These are phyloP conservation scores for Saccharomyces hybrid DNA, from an alignment of 1,139 yeast genomes.

Conservation along the genomic window DNA sequence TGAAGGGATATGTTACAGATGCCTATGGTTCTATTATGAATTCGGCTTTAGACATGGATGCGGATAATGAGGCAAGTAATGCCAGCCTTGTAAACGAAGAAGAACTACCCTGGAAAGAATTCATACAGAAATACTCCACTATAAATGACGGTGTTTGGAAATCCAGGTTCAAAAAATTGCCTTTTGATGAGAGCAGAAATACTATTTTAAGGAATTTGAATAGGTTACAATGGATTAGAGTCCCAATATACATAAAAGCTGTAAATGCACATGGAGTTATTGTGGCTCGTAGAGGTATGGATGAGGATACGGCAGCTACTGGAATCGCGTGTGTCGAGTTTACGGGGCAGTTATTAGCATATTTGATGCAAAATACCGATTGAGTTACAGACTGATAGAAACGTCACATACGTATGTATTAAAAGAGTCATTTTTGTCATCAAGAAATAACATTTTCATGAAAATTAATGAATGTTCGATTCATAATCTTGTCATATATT, in stretches of 20 bases:
- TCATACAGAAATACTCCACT: constrained; percentile 22
- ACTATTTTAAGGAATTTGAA: constrained; percentile 47
- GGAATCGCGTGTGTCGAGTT: constrained; percentile 28
- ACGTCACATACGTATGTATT: neutral
- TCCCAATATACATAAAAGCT: constrained; percentile 59
- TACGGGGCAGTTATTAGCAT: constrained; percentile 20
- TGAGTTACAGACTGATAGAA: neutral
- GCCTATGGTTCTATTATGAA: constrained; percentile 18
- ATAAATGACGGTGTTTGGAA: constrained; percentile 11
- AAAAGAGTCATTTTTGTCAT: too few species aligned
- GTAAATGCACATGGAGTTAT: constrained; percentile 70
- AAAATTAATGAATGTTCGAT: too few species aligned
- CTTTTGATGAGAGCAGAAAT: constrained; percentile 38
- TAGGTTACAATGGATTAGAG: constrained; percentile 51
- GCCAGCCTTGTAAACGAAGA: constrained; percentile 4
- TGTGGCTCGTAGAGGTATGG: constrained; percentile 57
- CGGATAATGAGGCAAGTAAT: constrained; percentile 8
- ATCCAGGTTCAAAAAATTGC: constrained; percentile 27
- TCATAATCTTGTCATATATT: too few species aligned
- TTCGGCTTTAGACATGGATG: constrained; percentile 9
- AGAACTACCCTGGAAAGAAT: constrained; percentile 19
- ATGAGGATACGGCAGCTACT: constrained; percentile 23
- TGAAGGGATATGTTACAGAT: constrained; percentile 19
- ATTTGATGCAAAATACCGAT: constrained; percentile 10
- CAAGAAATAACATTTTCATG: too few species aligned